Conservation (phyloP, 2,329 filamentous ascomycete genomes). For the Aaosphaeria pasadenensis region DNA sequence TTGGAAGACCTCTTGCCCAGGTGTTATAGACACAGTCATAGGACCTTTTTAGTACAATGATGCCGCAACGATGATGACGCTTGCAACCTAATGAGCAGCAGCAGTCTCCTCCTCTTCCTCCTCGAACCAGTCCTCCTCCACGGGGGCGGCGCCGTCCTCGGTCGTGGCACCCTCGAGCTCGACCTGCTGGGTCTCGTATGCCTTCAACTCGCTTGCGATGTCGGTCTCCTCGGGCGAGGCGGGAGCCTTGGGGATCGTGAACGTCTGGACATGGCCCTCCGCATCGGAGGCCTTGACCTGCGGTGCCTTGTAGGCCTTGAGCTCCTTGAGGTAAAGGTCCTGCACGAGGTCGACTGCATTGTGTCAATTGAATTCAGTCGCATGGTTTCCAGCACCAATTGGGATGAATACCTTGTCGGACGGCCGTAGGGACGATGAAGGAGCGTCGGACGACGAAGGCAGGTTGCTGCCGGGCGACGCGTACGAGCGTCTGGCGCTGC, state of each 20-base stretch:
- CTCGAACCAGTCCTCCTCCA: constrained; percentile 77
- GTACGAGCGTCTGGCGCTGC: constrained; percentile 61
- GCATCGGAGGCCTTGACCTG: constrained; percentile 81
- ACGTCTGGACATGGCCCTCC: constrained; percentile 88
- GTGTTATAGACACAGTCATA: constrained; percentile 33
- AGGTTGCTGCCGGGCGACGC: constrained; percentile 57
- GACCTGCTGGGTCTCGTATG: constrained; percentile 91
- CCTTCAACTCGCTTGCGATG: constrained; percentile 85
- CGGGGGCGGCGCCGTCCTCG: constrained; percentile 56
- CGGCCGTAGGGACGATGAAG: constrained; percentile 60
- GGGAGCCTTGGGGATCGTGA: constrained; percentile 75
- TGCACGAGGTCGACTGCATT: constrained; percentile 87
- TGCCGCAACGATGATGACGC: constrained; percentile 5
- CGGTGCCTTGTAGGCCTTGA: constrained; percentile 90
- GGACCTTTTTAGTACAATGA: constrained; percentile 32
- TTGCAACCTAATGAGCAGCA: constrained; percentile 32
- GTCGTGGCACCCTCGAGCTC: constrained; percentile 83
- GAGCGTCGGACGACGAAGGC: constrained; percentile 57
- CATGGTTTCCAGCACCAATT: constrained; percentile 12
- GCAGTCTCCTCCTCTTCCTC: constrained; percentile 60
- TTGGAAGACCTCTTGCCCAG: constrained; percentile 15
- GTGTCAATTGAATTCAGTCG: constrained; percentile 32
- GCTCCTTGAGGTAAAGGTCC: constrained; percentile 94
- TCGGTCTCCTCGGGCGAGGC: constrained; percentile 90
- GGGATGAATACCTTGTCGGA: constrained; percentile 57